phyloP scores from a whole-genome alignment of 2,329 filamentous ascomycete genomes.

The Pochonia chlamydosporia region DNA sequence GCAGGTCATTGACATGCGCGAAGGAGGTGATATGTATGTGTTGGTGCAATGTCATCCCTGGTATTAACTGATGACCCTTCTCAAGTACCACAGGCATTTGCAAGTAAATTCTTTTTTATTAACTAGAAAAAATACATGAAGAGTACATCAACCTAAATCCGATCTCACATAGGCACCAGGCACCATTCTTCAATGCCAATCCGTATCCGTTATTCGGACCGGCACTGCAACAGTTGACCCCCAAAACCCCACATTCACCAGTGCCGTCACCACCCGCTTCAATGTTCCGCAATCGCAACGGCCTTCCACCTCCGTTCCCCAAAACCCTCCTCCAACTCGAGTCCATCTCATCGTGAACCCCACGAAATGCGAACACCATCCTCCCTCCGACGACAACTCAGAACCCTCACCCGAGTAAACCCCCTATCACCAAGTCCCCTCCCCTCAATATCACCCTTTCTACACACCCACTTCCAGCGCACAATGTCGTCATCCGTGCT shows the following conservation, averaged over 20 bases:
- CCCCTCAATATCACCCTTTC: neutral
- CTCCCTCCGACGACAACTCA: conserved; percentile 1
- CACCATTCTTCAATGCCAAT: too few relatives aligned
- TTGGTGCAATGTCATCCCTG: too few relatives aligned
- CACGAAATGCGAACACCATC: conserved; percentile 4
- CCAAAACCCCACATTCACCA: neutral
- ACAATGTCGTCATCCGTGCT: conserved; percentile 46
- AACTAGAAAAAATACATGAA: too few relatives aligned
- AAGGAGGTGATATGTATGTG: too few relatives aligned
- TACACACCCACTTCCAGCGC: conserved; percentile 18
- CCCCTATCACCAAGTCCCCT: conserved; percentile 5
- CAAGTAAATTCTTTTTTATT: too few relatives aligned
- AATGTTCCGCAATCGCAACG: neutral
- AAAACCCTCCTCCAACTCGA: neutral
- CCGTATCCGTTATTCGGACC: too few relatives aligned
- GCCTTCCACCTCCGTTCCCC: neutral
- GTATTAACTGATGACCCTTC: too few relatives aligned
- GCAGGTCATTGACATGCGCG: too few relatives aligned
- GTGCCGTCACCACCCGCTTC: neutral
- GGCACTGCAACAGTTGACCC: too few relatives aligned
- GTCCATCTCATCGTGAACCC: neutral
- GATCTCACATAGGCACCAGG: too few relatives aligned
- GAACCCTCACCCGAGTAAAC: conserved; percentile 8
- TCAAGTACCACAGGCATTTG: too few relatives aligned
- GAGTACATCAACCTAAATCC: too few relatives aligned